Base-by-base conservation (phyloP, 257 asterid species). In the Solanum sparsipilum region DNA sequence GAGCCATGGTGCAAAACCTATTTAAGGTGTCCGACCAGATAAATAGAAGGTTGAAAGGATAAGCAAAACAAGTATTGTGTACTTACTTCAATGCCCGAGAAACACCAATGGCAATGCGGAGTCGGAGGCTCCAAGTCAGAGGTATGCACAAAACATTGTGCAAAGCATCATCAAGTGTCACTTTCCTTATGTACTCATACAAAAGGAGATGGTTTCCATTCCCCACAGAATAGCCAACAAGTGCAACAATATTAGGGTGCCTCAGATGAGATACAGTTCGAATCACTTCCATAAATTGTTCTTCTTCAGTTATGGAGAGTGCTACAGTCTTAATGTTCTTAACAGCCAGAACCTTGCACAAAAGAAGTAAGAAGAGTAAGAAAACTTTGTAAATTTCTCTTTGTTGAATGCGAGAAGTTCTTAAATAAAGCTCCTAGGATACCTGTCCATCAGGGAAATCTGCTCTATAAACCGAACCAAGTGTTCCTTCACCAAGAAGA, bases 401-500 rank as follows among this genome's bases (percentile, higher is more conserved):
- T 58, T 60, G 36, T 74, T 68, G 15, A 70, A 20, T 70, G 83
- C 5, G 5, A 44, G 83, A 46, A 21, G 46, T 48, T n/a, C 9
- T 41, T 58, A 46, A 1, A 39, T 85, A 9, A 18, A 11, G 41
- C 39, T 89, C 46, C 29, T 85, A 78, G 39, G 38, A 2, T 93
- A 96, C 98, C 94, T 82, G 89, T 88, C 98, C 99, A 92, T 97
- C 96, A 13, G 96, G 95, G 88, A 96, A 92, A 87, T 95, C 95
- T 78, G 96, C 99, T 91, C 94, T 94, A 73, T 95, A 94, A 82
- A 97, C 98, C 29, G 96, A 90, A 84, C 99, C 99, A 78, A 97
- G 96, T 81, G 98, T 96, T 87, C 99, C 99, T 90, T 94, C 92
- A 85, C 98, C 99, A 86, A 97, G 91, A 34, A 93, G 91, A 87